Evolutionary conservation across 73 alveolate species (phyloP).

Genomic region (Stentor coeruleus): DNA sequence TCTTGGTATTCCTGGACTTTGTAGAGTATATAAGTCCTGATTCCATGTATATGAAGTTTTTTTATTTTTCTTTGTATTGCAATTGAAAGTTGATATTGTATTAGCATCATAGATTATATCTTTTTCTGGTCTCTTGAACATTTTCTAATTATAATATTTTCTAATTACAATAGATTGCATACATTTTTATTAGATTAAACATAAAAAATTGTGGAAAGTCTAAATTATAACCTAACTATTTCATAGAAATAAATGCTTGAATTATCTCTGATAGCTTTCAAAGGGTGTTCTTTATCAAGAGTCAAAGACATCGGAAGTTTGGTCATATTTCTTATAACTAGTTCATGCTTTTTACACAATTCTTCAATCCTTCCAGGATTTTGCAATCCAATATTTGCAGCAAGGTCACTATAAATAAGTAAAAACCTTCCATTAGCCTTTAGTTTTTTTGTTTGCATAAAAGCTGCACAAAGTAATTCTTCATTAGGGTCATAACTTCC

Average conservation of each 20-base stretch:
- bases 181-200: too few relatives aligned
- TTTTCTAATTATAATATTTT: too few relatives aligned
- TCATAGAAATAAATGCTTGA: slow-evolving; percentile 31
- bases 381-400: slow-evolving; percentile 41
- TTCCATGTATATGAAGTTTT: too few relatives aligned
- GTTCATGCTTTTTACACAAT: slow-evolving; percentile 34
- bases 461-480: slow-evolving; percentile 28
- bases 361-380: slow-evolving; percentile 31
- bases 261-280: slow-evolving; percentile 23
- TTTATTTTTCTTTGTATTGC: too few relatives aligned
- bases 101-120: too few relatives aligned
- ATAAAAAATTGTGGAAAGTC: too few relatives aligned
- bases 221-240: slow-evolving; percentile 31
- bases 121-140: too few relatives aligned
- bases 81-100: too few relatives aligned
- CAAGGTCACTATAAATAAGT: slow-evolving; percentile 44
- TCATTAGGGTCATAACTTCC: slow-evolving; percentile 46
- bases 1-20: too few relatives aligned
- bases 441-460: slow-evolving; percentile 31
- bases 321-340: slow-evolving; percentile 33
- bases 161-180: too few relatives aligned
- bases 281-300: slow-evolving; percentile 31
- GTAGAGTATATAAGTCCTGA: too few relatives aligned
- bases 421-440: slow-evolving; percentile 40
- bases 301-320: slow-evolving; percentile 25